phyloP scores from a whole-genome alignment of 1,284 basidiomycete genomes.

The Coniferiporia weirii region DNA sequence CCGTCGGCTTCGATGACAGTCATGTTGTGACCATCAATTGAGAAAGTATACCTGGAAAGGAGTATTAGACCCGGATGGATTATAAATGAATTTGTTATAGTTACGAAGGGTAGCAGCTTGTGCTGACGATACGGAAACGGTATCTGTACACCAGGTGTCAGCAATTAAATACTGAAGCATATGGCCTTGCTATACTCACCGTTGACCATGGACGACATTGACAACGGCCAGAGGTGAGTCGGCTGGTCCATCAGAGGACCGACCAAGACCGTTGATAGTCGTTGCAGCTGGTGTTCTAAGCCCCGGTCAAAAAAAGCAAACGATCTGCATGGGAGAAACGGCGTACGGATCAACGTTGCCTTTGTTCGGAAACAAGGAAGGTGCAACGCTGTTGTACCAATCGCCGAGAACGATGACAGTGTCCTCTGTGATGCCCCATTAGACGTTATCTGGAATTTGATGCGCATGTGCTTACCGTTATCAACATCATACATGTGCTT shows the following conservation, averaged over 20 bases:
- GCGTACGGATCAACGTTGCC: constrained; percentile 20
- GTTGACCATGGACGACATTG: constrained; percentile 20
- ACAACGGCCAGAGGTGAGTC: constrained; percentile 26
- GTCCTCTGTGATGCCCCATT: constrained; percentile 23
- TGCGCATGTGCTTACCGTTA: constrained; percentile 29
- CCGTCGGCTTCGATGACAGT: constrained; percentile 50
- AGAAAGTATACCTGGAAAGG: constrained; percentile 34
- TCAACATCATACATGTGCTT: constrained; percentile 38
- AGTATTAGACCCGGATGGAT: constrained; percentile 28
- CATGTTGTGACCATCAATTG: constrained; percentile 42
- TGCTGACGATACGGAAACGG: constrained; percentile 17
- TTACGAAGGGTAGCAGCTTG: constrained; percentile 20
- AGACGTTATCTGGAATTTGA: background rate
- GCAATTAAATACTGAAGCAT: background rate
- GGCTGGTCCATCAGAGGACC: constrained; percentile 24
- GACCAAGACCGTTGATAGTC: constrained; percentile 48
- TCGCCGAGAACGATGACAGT: constrained; percentile 38
- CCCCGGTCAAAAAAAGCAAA: background rate
- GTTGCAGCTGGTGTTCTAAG: constrained; percentile 35
- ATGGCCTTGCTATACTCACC: background rate
- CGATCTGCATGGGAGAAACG: background rate
- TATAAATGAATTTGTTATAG: constrained; percentile 26
- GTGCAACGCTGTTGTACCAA: constrained; percentile 32
- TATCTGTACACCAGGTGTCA: constrained; percentile 5
- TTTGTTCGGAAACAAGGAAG: constrained; percentile 15